A percentile compares a stretch with the other conserved stretches of the same genome.
These are phyloP conservation scores for Galeopsis tetrahit DNA, from an alignment of 257 asterid species.

Conservation along the genomic window DNA sequence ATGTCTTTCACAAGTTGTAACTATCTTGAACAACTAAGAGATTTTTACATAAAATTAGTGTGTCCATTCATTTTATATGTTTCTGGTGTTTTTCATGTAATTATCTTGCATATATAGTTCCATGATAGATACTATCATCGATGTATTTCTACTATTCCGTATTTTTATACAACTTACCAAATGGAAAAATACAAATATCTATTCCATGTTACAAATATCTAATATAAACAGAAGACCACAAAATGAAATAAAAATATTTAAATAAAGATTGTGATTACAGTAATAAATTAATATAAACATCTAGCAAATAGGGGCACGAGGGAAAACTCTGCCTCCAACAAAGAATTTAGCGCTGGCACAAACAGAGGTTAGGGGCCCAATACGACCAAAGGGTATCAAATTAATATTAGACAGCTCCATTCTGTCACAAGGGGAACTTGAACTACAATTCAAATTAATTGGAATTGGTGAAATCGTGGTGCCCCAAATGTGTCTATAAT, in stretches of 20 bases:
- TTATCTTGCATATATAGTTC: background rate
- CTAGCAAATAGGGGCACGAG: conserved; percentile 28
- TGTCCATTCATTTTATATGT: background rate
- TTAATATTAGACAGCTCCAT: conserved; percentile 56
- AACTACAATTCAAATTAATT: conserved; percentile 61
- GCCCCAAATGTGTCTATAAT: conserved; percentile 70
- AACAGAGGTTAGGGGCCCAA: conserved; percentile 32
- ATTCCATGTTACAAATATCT: background rate
- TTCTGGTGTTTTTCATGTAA: background rate
- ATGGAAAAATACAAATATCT: background rate
- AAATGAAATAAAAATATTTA: background rate
- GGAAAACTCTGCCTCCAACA: conserved; percentile 34
- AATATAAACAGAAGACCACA: background rate
- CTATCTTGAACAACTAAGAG: no score
- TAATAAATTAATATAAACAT: conserved; percentile 27
- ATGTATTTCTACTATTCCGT: background rate
- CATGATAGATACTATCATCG: background rate
- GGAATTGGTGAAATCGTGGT: conserved; percentile 46
- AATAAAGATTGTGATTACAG: background rate
- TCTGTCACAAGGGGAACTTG: conserved; percentile 53
- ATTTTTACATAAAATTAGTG: no score
- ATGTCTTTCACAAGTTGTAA: no score
- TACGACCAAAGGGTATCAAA: conserved; percentile 37
- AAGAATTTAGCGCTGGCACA: conserved; percentile 47
- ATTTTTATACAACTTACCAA: background rate